Evolutionary conservation across 495 filamentous ascomycete species (phyloP).

Genomic region (Annulohypoxylon maeteangense): DNA sequence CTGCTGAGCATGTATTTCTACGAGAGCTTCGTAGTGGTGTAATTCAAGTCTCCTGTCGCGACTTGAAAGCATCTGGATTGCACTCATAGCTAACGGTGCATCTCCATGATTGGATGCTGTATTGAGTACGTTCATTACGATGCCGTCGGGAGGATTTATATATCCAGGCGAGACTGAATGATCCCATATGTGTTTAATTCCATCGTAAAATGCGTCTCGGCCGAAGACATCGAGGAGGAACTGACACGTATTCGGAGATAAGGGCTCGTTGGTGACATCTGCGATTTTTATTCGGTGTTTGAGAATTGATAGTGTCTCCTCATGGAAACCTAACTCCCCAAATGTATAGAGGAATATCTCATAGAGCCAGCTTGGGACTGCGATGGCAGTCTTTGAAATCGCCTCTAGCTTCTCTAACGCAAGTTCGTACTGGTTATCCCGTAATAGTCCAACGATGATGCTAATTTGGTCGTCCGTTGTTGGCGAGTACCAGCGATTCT

Average conservation of each 20-base stretch:
- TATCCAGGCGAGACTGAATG: slow-evolving; percentile 70
- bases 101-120: slow-evolving; percentile 75
- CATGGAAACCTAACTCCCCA: slow-evolving; percentile 74
- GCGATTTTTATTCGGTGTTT: slow-evolving; percentile 60
- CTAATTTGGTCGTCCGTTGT: slow-evolving; percentile 71
- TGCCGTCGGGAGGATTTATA: slow-evolving; percentile 72
- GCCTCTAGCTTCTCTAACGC: slow-evolving; percentile 77
- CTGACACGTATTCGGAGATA: slow-evolving; percentile 65
- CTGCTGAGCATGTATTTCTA: slow-evolving; percentile 71
- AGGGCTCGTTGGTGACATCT: slow-evolving; percentile 54
- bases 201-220: slow-evolving; percentile 51
- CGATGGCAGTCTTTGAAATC: slow-evolving; percentile 67
- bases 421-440: slow-evolving; percentile 83
- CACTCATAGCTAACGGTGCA: slow-evolving; percentile 71
- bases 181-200: slow-evolving; percentile 65
- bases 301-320: slow-evolving; percentile 76
- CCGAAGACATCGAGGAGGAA: slow-evolving; percentile 77
- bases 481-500: slow-evolving; percentile 74
- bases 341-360: slow-evolving; percentile 78
- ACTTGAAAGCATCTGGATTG: slow-evolving; percentile 66
- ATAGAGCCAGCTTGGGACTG: slow-evolving; percentile 75
- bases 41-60: slow-evolving; percentile 62
- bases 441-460: slow-evolving; percentile 76
- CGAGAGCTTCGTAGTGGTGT: slow-evolving; percentile 80
- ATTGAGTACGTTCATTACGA: slow-evolving; percentile 72